A percentile compares a stretch with the other conserved stretches of the same genome.
Conservation (phyloP, 768 basidiomycete genomes). For the Hirschioporus abietinus region DNA sequence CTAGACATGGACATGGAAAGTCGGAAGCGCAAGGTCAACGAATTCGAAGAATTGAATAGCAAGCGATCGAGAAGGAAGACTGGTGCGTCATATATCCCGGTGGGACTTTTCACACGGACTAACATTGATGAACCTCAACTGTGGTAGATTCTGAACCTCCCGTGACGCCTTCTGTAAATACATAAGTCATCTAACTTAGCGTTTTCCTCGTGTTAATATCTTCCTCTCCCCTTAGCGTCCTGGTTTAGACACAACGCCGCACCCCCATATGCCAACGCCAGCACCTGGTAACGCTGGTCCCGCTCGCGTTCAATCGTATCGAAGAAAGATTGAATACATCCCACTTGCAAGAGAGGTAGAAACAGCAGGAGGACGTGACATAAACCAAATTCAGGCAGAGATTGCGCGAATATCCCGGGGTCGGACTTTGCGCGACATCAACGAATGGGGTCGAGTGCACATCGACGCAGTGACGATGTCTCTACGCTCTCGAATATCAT, state of each 20-base stretch:
- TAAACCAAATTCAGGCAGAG: slow-evolving; percentile 62
- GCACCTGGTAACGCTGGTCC: not conserved
- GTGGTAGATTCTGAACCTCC: not conserved
- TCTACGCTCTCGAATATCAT: slow-evolving; percentile 75
- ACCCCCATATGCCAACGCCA: not conserved
- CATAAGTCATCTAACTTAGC: not conserved
- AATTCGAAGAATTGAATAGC: slow-evolving; percentile 55
- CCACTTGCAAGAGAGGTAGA: slow-evolving; percentile 74
- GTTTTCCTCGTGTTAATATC: not conserved
- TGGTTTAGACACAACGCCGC: not conserved
- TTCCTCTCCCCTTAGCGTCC: not conserved
- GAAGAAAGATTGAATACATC: slow-evolving; percentile 85
- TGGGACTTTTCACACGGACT: not conserved
- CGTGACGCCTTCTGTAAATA: not conserved
- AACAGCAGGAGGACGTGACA: slow-evolving; percentile 77
- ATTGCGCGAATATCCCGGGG: slow-evolving; percentile 39
- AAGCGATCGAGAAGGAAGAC: slow-evolving; percentile 73
- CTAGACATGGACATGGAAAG: slow-evolving; percentile 60
- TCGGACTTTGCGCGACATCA: slow-evolving; percentile 62
- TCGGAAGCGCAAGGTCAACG: slow-evolving; percentile 63
- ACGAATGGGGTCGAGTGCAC: slow-evolving; percentile 86
- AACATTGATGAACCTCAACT: not conserved
- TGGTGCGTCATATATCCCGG: slow-evolving; percentile 37
- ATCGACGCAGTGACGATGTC: slow-evolving; percentile 94
- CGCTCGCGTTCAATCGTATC: slow-evolving; percentile 45